Conservation (phyloP, 2,329 filamentous ascomycete species). For the Canariomyces notabilis region DNA sequence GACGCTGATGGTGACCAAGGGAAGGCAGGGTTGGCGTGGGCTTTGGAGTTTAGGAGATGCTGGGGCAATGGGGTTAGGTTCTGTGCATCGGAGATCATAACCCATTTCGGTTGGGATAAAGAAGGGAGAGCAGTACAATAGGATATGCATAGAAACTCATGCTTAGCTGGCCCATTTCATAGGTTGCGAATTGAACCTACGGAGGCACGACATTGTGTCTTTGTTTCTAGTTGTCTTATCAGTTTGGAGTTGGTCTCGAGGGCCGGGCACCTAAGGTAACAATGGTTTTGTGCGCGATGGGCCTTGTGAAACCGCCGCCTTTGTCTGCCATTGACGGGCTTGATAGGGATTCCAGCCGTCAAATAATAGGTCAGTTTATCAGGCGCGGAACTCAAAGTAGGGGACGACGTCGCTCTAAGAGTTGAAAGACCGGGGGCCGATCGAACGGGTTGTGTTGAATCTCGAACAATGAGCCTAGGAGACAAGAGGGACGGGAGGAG, state of each 20-base stretch:
- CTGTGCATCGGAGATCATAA: too few species aligned
- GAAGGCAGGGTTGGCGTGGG: neutral
- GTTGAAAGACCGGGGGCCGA: too few species aligned
- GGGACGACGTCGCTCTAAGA: too few species aligned
- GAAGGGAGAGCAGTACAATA: neutral
- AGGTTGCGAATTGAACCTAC: too few species aligned
- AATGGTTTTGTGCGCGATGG: neutral
- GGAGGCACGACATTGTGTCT: neutral
- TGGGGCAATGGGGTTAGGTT: neutral
- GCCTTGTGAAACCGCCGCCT: neutral
- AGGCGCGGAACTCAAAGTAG: too few species aligned
- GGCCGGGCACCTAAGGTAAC: neutral
- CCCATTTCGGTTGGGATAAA: neutral
- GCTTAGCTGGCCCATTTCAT: too few species aligned
- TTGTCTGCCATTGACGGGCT: neutral
- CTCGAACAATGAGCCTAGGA: too few species aligned
- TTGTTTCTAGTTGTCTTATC: neutral
- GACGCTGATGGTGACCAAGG: neutral
- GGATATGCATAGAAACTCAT: neutral
- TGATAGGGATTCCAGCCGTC: neutral
- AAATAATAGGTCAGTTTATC: too few species aligned
- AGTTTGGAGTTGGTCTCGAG: neutral
- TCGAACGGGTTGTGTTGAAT: too few species aligned
- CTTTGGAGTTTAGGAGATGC: neutral
- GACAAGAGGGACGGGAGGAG: too few species aligned